These are phyloP conservation scores for Trichoderma sp. DNA, from an alignment of 2,329 filamentous ascomycete genomes.

Conservation along the genomic window DNA sequence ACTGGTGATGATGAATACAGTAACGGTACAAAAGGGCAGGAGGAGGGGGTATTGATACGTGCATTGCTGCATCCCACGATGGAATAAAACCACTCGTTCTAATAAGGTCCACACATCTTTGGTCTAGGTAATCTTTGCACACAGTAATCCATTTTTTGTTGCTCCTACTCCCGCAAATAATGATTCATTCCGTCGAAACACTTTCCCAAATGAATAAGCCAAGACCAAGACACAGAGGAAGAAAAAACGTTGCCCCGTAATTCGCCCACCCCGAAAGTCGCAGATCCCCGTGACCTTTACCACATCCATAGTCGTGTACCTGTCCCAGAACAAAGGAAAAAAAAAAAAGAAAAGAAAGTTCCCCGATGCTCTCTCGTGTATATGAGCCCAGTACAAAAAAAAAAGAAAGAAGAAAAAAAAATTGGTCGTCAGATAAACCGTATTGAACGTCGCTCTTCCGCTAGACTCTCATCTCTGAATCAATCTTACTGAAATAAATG, in stretches of 20 bases:
- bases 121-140: background rate
- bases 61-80: constrained; percentile 12
- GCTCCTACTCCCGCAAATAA: constrained; percentile 3
- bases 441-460: constrained; percentile 4
- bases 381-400: background rate
- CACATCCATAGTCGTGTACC: background rate
- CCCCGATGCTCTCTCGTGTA: background rate
- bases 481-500: background rate
- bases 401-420: background rate
- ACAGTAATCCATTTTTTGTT: constrained; percentile 9
- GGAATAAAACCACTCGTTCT: background rate
- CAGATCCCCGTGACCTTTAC: background rate
- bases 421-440: background rate
- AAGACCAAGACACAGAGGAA: background rate
- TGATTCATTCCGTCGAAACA: constrained; percentile 3
- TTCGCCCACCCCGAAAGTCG: background rate
- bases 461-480: background rate
- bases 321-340: background rate
- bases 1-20: background rate
- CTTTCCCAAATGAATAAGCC: constrained; percentile 5
- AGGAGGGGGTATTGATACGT: background rate
- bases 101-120: background rate
- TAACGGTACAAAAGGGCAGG: background rate
- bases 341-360: background rate
- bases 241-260: background rate